Conservation (phyloP, 208 protist genomes). For the Leishmania mexicana region DNA sequence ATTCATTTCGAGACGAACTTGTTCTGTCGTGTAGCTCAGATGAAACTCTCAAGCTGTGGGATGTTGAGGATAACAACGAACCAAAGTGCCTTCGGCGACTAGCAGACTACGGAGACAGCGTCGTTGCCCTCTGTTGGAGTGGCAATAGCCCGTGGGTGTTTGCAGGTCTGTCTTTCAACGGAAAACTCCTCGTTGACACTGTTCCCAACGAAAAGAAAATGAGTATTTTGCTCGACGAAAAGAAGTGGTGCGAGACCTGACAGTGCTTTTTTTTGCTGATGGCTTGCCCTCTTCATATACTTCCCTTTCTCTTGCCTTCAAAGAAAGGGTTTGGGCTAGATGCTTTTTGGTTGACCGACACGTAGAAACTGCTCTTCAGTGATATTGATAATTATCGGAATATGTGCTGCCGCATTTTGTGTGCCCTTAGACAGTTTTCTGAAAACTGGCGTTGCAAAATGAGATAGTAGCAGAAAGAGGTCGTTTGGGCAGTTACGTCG, state of each 20-base stretch:
- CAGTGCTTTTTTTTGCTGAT: neutral
- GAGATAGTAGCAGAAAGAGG: neutral
- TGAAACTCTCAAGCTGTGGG: slow-evolving; percentile 82
- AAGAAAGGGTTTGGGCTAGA: neutral
- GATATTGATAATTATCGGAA: neutral
- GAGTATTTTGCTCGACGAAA: slow-evolving; percentile 76
- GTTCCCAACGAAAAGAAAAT: slow-evolving; percentile 87
- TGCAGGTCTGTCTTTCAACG: slow-evolving; percentile 85
- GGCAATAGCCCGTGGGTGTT: slow-evolving; percentile 82
- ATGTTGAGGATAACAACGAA: slow-evolving; percentile 38
- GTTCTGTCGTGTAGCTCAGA: slow-evolving; percentile 79
- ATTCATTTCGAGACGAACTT: slow-evolving; percentile 85
- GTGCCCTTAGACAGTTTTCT: neutral
- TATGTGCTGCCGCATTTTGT: neutral
- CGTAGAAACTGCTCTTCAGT: neutral
- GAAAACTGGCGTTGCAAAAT: neutral
- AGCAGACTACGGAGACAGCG: slow-evolving; percentile 76
- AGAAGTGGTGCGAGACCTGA: slow-evolving; percentile 23
- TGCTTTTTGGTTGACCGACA: neutral
- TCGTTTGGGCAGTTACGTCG: neutral
- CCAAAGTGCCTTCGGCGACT: slow-evolving; percentile 53
- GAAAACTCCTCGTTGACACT: slow-evolving; percentile 79
- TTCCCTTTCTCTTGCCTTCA: neutral
- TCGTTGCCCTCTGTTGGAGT: slow-evolving; percentile 82
- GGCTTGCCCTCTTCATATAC: neutral